Conservation (phyloP, 768 basidiomycete species). For the Leccinum boreale region DNA sequence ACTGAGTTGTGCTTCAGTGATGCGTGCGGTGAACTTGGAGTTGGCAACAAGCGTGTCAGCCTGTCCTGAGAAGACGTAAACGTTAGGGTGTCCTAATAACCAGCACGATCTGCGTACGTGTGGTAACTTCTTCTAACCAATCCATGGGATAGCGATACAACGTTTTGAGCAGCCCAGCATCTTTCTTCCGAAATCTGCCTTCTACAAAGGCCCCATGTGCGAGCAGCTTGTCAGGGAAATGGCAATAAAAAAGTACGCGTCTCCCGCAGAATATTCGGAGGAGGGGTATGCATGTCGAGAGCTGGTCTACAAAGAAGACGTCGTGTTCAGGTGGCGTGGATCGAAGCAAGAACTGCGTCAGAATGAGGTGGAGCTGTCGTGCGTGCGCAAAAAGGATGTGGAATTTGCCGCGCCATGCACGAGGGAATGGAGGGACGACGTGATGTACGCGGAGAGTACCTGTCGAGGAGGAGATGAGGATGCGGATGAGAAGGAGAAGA, state of each 20-base stretch:
- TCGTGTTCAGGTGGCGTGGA: constrained; percentile 53
- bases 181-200: constrained; percentile 41
- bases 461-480: constrained; percentile 33
- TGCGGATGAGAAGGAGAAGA: background rate
- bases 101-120: constrained; percentile 49
- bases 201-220: constrained; percentile 65
- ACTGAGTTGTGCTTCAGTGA: constrained; percentile 74
- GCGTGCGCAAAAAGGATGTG: constrained; percentile 88
- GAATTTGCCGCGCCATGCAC: constrained; percentile 73
- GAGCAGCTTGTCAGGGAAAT: constrained; percentile 95
- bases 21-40: constrained; percentile 82
- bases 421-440: constrained; percentile 73
- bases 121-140: constrained; percentile 84
- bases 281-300: constrained; percentile 88
- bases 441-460: constrained; percentile 79
- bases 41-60: constrained; percentile 91
- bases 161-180: constrained; percentile 54
- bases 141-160: constrained; percentile 90
- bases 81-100: background rate
- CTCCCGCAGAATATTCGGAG: constrained; percentile 62
- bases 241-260: constrained; percentile 96
- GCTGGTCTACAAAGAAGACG: constrained; percentile 92
- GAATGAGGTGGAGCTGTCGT: constrained; percentile 80
- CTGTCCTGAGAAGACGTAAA: constrained; percentile 52
- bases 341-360: constrained; percentile 49